Evolutionary conservation across 371 early-diverging fungal genomes (phyloP).

Genomic region (Lichtheimia hyalospora): DNA sequence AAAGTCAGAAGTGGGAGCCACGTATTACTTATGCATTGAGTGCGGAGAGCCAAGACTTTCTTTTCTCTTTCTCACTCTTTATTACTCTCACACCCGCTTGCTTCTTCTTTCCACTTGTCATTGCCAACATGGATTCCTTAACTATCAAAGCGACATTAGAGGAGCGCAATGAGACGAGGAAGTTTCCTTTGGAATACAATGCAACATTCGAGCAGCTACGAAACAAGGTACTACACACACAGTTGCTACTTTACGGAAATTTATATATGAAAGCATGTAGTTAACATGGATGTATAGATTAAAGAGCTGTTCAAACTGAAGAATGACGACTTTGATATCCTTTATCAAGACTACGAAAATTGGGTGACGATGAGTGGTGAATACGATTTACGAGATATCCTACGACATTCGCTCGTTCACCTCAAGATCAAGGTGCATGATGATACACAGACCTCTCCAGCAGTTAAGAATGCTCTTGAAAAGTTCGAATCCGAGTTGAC

Average conservation of each 20-base stretch:
- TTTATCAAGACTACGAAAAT: background rate
- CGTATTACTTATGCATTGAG: background rate
- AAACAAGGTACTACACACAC: background rate
- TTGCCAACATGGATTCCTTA: background rate
- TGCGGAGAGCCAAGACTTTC: slow-evolving; percentile 6
- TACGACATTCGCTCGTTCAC: too few species aligned
- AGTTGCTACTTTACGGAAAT: background rate
- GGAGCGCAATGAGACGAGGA: background rate
- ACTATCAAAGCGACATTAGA: background rate
- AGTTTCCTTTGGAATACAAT: background rate
- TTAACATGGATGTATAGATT: background rate
- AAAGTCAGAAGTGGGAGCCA: too few species aligned
- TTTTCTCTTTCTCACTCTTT: background rate
- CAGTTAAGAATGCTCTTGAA: background rate
- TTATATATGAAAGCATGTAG: background rate
- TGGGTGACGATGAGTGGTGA: slow-evolving; percentile 1
- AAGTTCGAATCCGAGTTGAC: background rate
- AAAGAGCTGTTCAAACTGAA: background rate
- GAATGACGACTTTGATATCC: background rate
- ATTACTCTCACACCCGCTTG: background rate
- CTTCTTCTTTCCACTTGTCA: background rate
- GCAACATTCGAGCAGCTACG: background rate
- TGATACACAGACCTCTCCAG: background rate
- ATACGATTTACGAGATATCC: background rate
- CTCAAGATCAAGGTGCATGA: too few species aligned